These are phyloP conservation scores for Monosporascus sp. DNA, from an alignment of 2,329 filamentous ascomycete species.

Conservation along the genomic window DNA sequence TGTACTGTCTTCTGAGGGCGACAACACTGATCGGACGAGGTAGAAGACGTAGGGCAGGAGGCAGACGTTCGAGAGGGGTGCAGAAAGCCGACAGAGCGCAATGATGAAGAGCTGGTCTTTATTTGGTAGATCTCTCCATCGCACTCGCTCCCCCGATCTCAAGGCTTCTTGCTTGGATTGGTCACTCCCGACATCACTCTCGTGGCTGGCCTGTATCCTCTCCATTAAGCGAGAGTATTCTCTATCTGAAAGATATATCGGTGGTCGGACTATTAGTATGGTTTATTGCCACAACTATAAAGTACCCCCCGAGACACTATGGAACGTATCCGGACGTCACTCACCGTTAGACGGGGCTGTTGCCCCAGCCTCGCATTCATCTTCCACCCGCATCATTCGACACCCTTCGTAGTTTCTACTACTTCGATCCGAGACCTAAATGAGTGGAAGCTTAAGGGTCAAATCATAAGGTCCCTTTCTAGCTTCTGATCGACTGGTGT, in stretches of 20 bases:
- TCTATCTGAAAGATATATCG: not conserved
- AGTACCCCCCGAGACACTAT: too few species aligned
- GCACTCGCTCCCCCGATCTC: slow-evolving; percentile 9
- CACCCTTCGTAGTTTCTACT: not conserved
- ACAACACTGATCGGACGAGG: slow-evolving; percentile 60
- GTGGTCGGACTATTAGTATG: not conserved
- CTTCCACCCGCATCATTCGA: not conserved
- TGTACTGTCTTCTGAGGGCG: slow-evolving; percentile 31
- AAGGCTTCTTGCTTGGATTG: slow-evolving; percentile 1
- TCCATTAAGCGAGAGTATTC: not conserved
- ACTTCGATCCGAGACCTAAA: not conserved
- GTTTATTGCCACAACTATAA: too few species aligned
- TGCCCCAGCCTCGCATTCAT: not conserved
- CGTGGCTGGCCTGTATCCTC: not conserved
- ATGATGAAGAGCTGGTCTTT: slow-evolving; percentile 32
- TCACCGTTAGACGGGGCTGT: not conserved
- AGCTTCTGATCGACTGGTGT: not conserved
- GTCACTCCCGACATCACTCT: slow-evolving; percentile 1
- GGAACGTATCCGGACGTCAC: not conserved
- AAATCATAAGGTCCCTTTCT: not conserved
- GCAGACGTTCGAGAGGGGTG: slow-evolving; percentile 63
- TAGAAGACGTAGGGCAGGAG: slow-evolving; percentile 68
- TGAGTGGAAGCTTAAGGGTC: not conserved
- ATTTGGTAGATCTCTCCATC: slow-evolving; percentile 30
- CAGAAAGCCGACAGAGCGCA: slow-evolving; percentile 39